Conservation (phyloP, 2,329 filamentous ascomycete species). For the Paramyrothecium roridum region DNA sequence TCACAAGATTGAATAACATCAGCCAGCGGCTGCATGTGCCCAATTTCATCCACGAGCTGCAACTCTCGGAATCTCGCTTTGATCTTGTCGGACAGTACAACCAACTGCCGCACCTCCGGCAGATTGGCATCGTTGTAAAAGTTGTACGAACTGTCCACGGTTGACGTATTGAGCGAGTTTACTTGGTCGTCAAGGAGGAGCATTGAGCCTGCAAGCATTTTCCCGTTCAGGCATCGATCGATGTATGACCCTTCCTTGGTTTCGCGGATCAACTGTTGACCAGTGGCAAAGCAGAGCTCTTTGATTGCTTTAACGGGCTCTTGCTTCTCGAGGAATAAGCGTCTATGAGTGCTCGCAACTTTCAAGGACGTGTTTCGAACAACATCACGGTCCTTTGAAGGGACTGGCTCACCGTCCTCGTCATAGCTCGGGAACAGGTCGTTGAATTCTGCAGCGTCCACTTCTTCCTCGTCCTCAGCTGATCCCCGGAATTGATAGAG, state of each 20-base stretch:
- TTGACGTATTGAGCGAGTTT: conserved; percentile 33
- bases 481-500: conserved; percentile 82
- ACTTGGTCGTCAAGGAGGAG: conserved; percentile 63
- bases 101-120: conserved; percentile 69
- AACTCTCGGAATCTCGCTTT: conserved; percentile 72
- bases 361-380: conserved; percentile 56
- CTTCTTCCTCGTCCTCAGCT: conserved; percentile 71
- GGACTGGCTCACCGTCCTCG: conserved; percentile 33
- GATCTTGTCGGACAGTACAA: conserved; percentile 65
- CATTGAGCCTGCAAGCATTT: conserved; percentile 64
- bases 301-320: conserved; percentile 39
- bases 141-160: conserved; percentile 59
- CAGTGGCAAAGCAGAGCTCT: conserved; percentile 40
- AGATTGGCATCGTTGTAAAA: conserved; percentile 86
- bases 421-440: conserved; percentile 79
- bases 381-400: conserved; percentile 29
- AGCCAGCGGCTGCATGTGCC: conserved; percentile 69
- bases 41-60: conserved; percentile 61
- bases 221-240: conserved; percentile 39
- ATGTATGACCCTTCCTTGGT: conserved; percentile 21
- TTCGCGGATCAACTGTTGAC: conserved; percentile 30
- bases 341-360: conserved; percentile 58
- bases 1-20: conserved; percentile 77
- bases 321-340: conserved; percentile 44
- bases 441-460: conserved; percentile 70